Evolutionary conservation across 2,329 filamentous ascomycete species (phyloP).

Genomic region (Acrodontium crateriforme): DNA sequence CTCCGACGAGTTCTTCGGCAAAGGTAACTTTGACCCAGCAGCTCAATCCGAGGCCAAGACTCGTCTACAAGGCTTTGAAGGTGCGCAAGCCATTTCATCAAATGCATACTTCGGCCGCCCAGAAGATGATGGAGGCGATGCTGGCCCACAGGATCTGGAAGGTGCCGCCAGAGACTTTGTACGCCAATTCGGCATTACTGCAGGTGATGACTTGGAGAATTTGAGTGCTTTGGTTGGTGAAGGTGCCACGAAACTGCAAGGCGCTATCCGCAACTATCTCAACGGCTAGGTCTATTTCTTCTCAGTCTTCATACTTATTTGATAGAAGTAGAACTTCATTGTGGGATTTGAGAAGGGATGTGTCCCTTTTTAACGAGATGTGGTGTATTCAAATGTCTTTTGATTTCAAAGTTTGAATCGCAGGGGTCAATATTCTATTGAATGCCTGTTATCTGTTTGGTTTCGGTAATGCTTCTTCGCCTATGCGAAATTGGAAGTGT

Average conservation of each 20-base stretch:
- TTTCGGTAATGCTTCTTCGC: no score
- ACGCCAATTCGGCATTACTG: conserved; percentile 86
- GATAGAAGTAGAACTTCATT: no score
- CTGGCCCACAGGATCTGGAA: conserved; percentile 75
- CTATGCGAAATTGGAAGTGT: no score
- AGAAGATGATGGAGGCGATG: conserved; percentile 50
- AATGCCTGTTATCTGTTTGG: no score
- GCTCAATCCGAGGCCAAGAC: conserved; percentile 75
- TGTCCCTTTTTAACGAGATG: no score
- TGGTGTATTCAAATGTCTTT: no score
- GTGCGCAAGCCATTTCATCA: conserved; percentile 80
- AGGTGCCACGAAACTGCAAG: conserved; percentile 71
- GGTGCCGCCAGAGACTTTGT: conserved; percentile 92
- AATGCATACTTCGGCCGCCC: conserved; percentile 95
- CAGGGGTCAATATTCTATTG: no score
- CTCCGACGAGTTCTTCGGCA: conserved; percentile 96
- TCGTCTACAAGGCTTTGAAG: conserved; percentile 82
- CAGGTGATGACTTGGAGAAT: conserved; percentile 91
- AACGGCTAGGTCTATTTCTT: conserved; percentile 18
- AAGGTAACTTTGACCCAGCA: conserved; percentile 68
- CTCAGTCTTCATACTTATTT: no score
- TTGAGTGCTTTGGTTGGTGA: conserved; percentile 71
- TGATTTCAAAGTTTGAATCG: no score
- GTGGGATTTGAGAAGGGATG: no score
- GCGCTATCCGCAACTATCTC: conserved; percentile 30